Evolutionary conservation across 2,329 filamentous ascomycete species (phyloP).

Genomic region (Thelonectria blattea): DNA sequence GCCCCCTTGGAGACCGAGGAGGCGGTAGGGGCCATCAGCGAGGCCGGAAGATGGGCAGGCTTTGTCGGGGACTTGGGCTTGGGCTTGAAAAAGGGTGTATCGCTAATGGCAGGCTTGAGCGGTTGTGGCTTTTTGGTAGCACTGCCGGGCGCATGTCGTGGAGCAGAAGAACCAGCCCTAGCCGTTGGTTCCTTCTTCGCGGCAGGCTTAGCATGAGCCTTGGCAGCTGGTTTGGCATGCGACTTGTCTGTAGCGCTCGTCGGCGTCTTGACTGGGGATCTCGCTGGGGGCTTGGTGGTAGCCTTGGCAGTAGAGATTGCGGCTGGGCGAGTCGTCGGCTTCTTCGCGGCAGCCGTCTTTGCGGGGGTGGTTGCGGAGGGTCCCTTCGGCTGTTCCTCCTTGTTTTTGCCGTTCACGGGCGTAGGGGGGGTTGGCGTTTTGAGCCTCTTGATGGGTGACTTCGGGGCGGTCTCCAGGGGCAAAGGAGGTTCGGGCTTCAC

Average conservation of each 20-base stretch:
- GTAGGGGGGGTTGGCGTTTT: constrained; percentile 18
- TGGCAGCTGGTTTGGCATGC: constrained; percentile 41
- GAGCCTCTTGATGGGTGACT: constrained; percentile 25
- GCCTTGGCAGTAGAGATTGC: constrained; percentile 36
- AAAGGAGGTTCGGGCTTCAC: constrained; percentile 11
- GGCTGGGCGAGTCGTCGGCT: constrained; percentile 31
- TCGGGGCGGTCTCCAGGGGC: constrained; percentile 20
- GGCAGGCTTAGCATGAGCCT: constrained; percentile 33
- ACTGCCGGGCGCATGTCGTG: constrained; percentile 43
- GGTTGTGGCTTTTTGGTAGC: constrained; percentile 52
- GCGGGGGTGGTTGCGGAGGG: constrained; percentile 18
- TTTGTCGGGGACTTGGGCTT: constrained; percentile 73
- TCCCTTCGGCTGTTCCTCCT: constrained; percentile 34
- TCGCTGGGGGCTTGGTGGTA: constrained; percentile 28
- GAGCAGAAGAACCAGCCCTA: constrained; percentile 29
- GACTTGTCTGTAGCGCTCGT: constrained; percentile 33
- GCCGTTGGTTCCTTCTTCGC: constrained; percentile 45
- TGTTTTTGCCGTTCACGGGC: constrained; percentile 32
- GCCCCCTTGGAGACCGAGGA: constrained; percentile 67
- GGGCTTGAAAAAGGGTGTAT: constrained; percentile 59
- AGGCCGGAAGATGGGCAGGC: constrained; percentile 69
- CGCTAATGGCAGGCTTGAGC: constrained; percentile 48
- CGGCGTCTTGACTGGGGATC: constrained; percentile 34
- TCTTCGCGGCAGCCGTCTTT: constrained; percentile 27
- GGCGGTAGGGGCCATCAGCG: constrained; percentile 72